Base-by-base conservation (phyloP, 2,329 filamentous ascomycete species). In the Chaetoscypha palmicola region DNA sequence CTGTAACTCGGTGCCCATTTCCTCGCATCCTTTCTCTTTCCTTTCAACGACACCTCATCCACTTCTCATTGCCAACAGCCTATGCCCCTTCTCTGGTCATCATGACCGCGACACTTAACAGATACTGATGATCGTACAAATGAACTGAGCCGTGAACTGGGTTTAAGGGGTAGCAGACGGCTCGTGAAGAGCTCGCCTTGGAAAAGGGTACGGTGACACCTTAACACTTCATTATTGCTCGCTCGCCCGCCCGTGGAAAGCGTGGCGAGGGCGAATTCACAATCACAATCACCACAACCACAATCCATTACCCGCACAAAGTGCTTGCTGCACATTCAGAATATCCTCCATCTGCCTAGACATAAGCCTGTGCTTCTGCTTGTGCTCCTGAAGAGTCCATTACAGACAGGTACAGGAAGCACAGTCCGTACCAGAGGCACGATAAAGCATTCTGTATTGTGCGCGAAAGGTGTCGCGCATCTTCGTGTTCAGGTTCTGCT, bases 131-230 rank as follows among this genome's bases (percentile, higher is more conserved):
- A 59, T 58, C 52, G 54, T 60, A 61, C 55, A 57, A 52, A 57
- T 58, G 49, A 58, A 57, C 53, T 61, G 50, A 53, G 58, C 55
- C 54, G 53, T 52, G 56, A 53, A 58, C 28, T 49, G 28, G 43
- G 47, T 47, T 51, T 50, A 36, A 47, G 45, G 48, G 46, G 38
- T 36, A 41, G 44, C 40, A 32, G 45, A 41, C 45, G 42, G 46
- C 47, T 52, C 48, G 41, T 35, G 36, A 38, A 46, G 48, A 51
- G 50, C 46, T 53, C 44, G 45, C 41, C 48, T 47, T 41, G 21
- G 14, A 42, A 49, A 59, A 57, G 58, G 58, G 59, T 62, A 62
- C 49, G 58, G 59, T 62, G 48, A 60, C 58, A 60, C 56, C 54
- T 61, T 56, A 53, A 60, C 50, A 49, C 48, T 52, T 53, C 52